Conservation (phyloP, 2,329 filamentous ascomycete genomes). For the Trichoderma lentiforme region DNA sequence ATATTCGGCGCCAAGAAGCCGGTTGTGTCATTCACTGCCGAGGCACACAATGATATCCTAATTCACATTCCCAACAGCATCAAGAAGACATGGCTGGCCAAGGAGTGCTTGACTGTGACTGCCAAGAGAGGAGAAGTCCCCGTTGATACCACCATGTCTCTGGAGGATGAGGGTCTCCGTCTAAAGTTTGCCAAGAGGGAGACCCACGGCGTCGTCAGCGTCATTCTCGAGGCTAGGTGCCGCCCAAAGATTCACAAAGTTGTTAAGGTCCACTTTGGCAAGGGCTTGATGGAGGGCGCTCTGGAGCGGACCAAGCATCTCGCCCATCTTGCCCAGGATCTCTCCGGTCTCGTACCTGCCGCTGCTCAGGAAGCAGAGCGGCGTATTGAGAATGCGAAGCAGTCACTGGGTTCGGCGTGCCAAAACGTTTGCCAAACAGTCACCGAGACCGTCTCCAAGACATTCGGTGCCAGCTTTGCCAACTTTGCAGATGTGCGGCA, state of each 20-base stretch:
- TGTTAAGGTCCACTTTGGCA: constrained; percentile 59
- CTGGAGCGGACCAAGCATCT: constrained; percentile 44
- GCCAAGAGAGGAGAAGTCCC: constrained; percentile 47
- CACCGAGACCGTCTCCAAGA: constrained; percentile 29
- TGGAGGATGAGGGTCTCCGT: constrained; percentile 49
- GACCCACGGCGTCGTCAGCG: constrained; percentile 55
- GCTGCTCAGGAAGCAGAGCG: constrained; percentile 39
- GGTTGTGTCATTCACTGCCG: constrained; percentile 29
- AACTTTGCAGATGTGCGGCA: constrained; percentile 25
- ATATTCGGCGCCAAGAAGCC: constrained; percentile 34
- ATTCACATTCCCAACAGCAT: constrained; percentile 49
- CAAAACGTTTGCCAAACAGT: constrained; percentile 26
- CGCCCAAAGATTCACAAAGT: constrained; percentile 60
- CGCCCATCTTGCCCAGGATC: constrained; percentile 40
- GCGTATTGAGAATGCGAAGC: constrained; percentile 34
- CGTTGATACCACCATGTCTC: constrained; percentile 48
- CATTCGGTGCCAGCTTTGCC: constrained; percentile 22
- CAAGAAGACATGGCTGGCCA: constrained; percentile 54
- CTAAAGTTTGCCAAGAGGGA: constrained; percentile 53
- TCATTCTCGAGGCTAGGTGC: constrained; percentile 56
- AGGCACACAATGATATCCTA: constrained; percentile 49
- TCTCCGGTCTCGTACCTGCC: constrained; percentile 40
- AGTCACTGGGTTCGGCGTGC: constrained; percentile 32
- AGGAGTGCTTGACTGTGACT: constrained; percentile 54
- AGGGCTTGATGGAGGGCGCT: constrained; percentile 42